phyloP scores from a whole-genome alignment of 2,329 filamentous ascomycete genomes.

The Coniella lustricola region DNA sequence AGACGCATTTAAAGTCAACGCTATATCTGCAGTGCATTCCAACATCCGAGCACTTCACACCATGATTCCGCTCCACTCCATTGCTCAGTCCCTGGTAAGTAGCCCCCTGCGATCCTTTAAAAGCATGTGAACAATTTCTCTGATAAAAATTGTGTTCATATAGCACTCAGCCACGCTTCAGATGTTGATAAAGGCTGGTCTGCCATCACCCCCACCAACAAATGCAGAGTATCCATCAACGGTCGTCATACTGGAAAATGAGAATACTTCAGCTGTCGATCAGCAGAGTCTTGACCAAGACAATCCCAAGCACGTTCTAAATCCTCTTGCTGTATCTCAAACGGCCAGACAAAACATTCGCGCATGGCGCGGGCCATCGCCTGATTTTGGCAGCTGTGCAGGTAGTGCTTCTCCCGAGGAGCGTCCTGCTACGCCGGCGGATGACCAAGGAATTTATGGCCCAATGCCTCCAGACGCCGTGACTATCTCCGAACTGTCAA shows the following conservation, averaged over 20 bases:
- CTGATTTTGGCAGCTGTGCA: background rate
- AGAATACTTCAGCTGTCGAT: background rate
- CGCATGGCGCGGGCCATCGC: background rate
- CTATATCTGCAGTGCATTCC: slow-evolving; percentile 4
- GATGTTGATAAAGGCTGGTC: background rate
- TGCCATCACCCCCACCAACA: background rate
- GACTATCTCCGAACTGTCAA: background rate
- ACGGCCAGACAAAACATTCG: slow-evolving; percentile 7
- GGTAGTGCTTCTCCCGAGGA: background rate
- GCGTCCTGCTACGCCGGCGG: background rate
- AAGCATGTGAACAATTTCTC: background rate
- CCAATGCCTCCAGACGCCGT: background rate
- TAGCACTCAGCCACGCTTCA: background rate
- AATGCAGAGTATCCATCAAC: background rate
- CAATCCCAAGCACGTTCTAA: slow-evolving; percentile 6
- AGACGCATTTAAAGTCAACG: background rate
- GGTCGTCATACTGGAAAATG: background rate
- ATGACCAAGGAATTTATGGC: background rate
- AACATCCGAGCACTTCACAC: slow-evolving; percentile 13
- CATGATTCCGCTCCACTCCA: slow-evolving; percentile 14
- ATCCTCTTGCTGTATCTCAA: slow-evolving; percentile 10
- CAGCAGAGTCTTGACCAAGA: background rate
- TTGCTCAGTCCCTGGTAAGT: slow-evolving; percentile 12
- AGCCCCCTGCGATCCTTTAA: background rate
- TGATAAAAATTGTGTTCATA: background rate